Evolutionary conservation across 768 basidiomycete species (phyloP), one percentile per base, ranked within the genome.

Genomic region (Leccinum barrowsii): DNA sequence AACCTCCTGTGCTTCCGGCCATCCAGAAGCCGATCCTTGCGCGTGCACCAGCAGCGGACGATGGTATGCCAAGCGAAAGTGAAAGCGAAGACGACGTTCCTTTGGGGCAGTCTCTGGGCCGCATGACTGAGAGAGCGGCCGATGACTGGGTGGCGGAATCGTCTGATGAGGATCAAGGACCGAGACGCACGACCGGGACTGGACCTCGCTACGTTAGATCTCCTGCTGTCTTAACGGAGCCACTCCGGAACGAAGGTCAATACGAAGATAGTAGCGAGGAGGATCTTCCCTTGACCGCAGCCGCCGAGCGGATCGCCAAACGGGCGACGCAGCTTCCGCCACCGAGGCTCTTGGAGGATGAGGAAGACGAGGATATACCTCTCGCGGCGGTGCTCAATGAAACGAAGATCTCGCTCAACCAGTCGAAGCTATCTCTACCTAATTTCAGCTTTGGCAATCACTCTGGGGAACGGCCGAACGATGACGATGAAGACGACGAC

Each of bases 251-350:
- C 19, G 26, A 22, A 22, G 49, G 8, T 21, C 66, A 64, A 17
- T 80, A 78, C 52, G 80, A 80, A 19, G 83, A 85, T 60, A 89
- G 88, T 60, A 89, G 88, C 60, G 91, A 91, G 54, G 91, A 93
- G 62, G 91, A 94, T 73, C 63, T 92, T 46, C 92, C 92, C 3
- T 77, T 94, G 8, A 83, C 85, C 24, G 82, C 82, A 2, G 82
- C 87, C 7, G 75, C 85, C n/a, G 75, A 77, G 55, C 81, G 82
- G 35, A 83, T 78, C n/a, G 73, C 74, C 21, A 79, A 79, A 58
- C 81, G 84, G 50, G 75, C 71, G 24, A 74, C 73, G 10, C 64
- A 73, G 35, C 57, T 65, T 35, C 60, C 66, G 59, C 67, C 66
- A 22, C 34, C 63, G 37, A 49, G 42, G 28, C 30, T 60, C 32